Evolutionary conservation across 768 basidiomycete genomes (phyloP), one percentile per base, ranked within the genome.

Genomic region (Naganishia onofrii): DNA sequence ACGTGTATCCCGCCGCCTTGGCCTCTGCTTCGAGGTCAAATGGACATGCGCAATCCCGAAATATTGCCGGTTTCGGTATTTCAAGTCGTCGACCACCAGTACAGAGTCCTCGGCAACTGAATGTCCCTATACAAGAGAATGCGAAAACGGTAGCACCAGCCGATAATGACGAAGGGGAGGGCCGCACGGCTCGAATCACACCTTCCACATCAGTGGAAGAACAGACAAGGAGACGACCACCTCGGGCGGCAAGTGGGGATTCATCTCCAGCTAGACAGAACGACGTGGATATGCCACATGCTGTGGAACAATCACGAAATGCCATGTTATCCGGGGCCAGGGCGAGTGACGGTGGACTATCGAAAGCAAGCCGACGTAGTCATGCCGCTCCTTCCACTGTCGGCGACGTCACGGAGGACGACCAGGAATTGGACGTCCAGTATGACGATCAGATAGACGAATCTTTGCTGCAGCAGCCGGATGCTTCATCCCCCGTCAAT

Each of bases 321-420:
- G 66, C 28, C 34, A 48, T 29, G 46, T 52, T 56, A 15, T 66
- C 68, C 13, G 70, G 21, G 56, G 29, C 52, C 42, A 21, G 42
- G 28, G 51, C 58, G 19, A 66, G 38, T 52, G 36, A 60, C 52
- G 67, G 9, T 51, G 55, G 56, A 38, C 46, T 66, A 31, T 29
- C 29, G 13, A 72, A 60, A 70, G 70, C 54, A 56, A 58, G 28
- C 70, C 63, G 66, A 57, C 56, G n/a, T 64, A 67, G 55, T 34
- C 46, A 36, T 31, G 58, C 54, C 54, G 67, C 60, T 21, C n/a
- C 46, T 58, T 52, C 28, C 10, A 52, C 31, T 15, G 68, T 34
- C 21, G 67, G 68, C n/a, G 71, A 72, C 17, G 29, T 42, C 26
- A 67, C 68, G 1, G 36, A 34, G 21, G 68, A 66, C 3, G 54